A percentile compares a stretch with the other conserved stretches of the same genome.
These are phyloP conservation scores for Tulasnella calospora DNA, from an alignment of 768 basidiomycete genomes.

Conservation along the genomic window DNA sequence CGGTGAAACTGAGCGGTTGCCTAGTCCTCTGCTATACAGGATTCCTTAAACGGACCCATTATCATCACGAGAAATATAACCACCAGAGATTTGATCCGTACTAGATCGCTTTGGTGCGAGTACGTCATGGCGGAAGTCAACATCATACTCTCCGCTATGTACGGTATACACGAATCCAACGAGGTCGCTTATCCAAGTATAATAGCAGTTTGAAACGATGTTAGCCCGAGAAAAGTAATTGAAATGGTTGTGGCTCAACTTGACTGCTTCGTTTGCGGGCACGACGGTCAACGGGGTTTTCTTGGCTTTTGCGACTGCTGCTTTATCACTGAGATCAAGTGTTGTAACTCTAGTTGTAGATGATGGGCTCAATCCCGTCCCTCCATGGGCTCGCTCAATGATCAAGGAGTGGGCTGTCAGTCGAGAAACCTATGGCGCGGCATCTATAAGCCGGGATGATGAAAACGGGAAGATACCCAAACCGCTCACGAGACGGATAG, in stretches of 20 bases:
- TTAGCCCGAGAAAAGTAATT: neutral
- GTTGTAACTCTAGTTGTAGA: neutral
- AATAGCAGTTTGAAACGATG: neutral
- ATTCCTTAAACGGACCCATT: neutral
- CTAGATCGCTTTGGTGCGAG: neutral
- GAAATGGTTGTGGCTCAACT: neutral
- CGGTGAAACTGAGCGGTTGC: neutral
- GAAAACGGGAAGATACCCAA: too few species aligned
- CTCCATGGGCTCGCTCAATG: too few species aligned
- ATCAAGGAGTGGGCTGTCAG: too few species aligned
- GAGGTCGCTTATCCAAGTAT: neutral
- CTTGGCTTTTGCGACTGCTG: neutral
- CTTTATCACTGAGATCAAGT: neutral
- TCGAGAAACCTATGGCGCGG: too few species aligned
- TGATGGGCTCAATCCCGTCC: too few species aligned
- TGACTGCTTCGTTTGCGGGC: neutral
- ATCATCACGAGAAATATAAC: neutral
- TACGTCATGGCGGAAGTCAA: neutral
- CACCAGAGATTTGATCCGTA: neutral
- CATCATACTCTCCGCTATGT: neutral
- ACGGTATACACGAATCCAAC: neutral
- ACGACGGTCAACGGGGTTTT: neutral
- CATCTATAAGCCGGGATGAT: too few species aligned
- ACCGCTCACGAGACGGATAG: too few species aligned
- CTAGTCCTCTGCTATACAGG: neutral